A percentile compares a stretch with the other conserved stretches of the same genome.
Evolutionary conservation across 75 land plant genomes (phyloP).

Genomic region (Pinus tabuliformis): DNA sequence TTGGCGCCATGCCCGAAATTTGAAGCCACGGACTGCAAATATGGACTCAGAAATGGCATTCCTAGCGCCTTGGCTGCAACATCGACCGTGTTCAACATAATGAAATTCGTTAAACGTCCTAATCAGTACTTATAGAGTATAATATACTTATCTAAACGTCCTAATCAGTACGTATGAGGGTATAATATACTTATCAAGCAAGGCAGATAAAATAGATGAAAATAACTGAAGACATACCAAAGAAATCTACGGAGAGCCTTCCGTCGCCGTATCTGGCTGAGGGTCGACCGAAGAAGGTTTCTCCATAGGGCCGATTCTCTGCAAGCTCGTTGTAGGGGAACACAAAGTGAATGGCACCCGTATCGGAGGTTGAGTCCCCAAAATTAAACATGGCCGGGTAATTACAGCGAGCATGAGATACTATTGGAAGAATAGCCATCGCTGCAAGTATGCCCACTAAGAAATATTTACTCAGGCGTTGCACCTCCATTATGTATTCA

Average conservation of each 20-base stretch:
- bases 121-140: no score
- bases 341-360: constrained; percentile 19
- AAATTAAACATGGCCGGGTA: constrained; percentile 24
- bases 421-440: background rate
- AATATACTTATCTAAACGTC: no score
- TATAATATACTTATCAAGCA: no score
- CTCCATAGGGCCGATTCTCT: constrained; percentile 20
- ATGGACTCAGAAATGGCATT: constrained; percentile 51
- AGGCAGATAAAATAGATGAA: no score
- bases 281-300: constrained; percentile 15
- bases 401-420: background rate
- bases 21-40: constrained; percentile 8
- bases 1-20: constrained; percentile 66
- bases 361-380: constrained; percentile 29
- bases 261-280: constrained; percentile 18
- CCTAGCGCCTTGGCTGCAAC: constrained; percentile 40
- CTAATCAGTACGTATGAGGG: no score
- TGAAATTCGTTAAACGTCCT: no score
- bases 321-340: constrained; percentile 12
- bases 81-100: background rate
- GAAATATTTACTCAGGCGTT: no score
- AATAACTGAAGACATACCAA: background rate
- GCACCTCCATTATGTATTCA: no score
- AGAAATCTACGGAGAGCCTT: constrained; percentile 16
- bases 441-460: no score